These are phyloP conservation scores for Aspergillus leporis DNA, from an alignment of 495 filamentous ascomycete species.

Conservation along the genomic window DNA sequence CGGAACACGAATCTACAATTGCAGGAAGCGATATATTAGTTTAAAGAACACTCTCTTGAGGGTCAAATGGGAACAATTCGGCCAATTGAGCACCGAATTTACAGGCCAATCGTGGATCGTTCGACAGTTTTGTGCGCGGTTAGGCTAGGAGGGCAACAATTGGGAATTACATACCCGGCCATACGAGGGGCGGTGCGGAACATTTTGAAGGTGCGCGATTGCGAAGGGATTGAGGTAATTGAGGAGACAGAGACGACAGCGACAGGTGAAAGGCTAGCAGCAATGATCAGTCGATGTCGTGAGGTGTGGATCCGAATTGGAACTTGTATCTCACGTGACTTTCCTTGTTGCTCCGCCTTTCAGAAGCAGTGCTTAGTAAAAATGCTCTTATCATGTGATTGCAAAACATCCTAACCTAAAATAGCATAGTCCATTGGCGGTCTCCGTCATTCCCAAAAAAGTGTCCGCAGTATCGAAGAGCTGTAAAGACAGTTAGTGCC, in stretches of 20 bases:
- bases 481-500: constrained; percentile 5
- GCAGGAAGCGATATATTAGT: constrained; percentile 4
- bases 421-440: constrained; percentile 25
- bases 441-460: constrained; percentile 16
- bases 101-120: constrained; percentile 17
- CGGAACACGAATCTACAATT: constrained; percentile 67
- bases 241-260: constrained; percentile 28
- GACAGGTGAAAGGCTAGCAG: constrained; percentile 22
- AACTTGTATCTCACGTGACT: constrained; percentile 30
- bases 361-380: constrained; percentile 28
- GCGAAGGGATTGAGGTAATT: constrained; percentile 27
- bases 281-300: constrained; percentile 36
- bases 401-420: constrained; percentile 14
- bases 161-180: constrained; percentile 41
- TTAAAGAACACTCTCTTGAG: background rate
- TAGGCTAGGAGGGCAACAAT: background rate
- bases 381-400: constrained; percentile 21
- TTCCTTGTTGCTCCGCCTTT: constrained; percentile 40
- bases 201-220: constrained; percentile 42
- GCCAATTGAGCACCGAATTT: constrained; percentile 26
- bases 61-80: background rate
- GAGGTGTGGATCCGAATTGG: constrained; percentile 32
- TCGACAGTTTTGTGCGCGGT: background rate
- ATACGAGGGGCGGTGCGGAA: constrained; percentile 50
- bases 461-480: constrained; percentile 12